These are phyloP conservation scores for Dioscorea alata DNA, from an alignment of 106 monocot genomes.

Conservation along the genomic window DNA sequence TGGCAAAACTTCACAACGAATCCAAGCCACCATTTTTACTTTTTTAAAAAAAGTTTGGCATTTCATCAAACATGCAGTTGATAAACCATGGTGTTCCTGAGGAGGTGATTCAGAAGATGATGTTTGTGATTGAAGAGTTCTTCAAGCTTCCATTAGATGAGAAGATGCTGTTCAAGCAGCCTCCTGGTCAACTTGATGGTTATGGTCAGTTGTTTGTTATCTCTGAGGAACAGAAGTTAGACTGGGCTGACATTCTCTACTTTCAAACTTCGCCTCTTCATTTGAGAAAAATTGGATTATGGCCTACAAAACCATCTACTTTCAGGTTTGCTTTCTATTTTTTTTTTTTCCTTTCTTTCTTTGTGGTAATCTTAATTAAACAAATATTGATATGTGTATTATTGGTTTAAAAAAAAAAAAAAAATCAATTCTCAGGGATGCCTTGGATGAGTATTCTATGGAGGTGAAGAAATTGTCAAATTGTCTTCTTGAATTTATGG, in stretches of 20 bases:
- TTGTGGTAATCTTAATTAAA: too few species aligned
- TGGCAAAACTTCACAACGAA: too few species aligned
- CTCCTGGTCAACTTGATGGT: background rate
- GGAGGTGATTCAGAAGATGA: constrained; percentile 6
- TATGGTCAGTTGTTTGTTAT: constrained; percentile 6
- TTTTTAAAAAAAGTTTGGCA: background rate
- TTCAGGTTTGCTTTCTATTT: background rate
- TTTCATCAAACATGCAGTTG: background rate
- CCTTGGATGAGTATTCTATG: background rate
- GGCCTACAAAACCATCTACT: constrained; percentile 3
- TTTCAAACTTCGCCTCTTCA: background rate
- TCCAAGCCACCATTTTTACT: too few species aligned
- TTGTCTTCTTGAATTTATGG: background rate
- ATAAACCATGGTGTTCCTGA: constrained; percentile 6
- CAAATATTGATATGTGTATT: background rate
- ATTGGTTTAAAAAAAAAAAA: too few species aligned
- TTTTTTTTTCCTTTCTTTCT: too few species aligned
- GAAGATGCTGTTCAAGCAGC: background rate
- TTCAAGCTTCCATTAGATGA: constrained; percentile 4
- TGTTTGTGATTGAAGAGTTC: background rate
- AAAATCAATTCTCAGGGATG: constrained; percentile 8
- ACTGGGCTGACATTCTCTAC: constrained; percentile 3
- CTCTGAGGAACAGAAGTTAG: constrained; percentile 4
- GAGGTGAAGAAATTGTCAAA: background rate
- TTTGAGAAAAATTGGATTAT: constrained; percentile 3